phyloP scores from a whole-genome alignment of 2,329 filamentous ascomycete genomes.

The Hypoxylon sp. region DNA sequence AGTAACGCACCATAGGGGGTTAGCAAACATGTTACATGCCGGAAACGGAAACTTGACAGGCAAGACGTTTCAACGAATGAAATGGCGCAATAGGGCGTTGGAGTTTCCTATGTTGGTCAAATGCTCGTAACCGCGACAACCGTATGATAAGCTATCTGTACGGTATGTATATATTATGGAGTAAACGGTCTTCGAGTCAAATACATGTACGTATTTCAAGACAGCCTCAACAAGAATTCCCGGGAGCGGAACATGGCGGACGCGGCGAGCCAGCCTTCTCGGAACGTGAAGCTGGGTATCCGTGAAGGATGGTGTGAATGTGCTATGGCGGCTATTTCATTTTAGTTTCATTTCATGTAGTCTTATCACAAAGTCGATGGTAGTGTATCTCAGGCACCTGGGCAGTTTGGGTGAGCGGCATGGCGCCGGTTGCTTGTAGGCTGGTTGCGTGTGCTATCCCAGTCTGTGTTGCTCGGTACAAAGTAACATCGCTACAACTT shows the following conservation, averaged over 20 bases:
- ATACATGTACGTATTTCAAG: not conserved
- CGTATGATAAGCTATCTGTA: conserved; percentile 7
- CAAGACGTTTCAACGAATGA: conserved; percentile 38
- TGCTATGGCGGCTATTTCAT: conserved; percentile 25
- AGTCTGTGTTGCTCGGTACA: conserved; percentile 34
- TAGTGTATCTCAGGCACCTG: conserved; percentile 20
- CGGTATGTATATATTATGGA: not conserved
- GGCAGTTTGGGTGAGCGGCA: conserved; percentile 30
- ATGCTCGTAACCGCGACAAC: conserved; percentile 24
- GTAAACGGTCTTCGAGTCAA: conserved; percentile 20
- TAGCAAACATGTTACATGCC: conserved; percentile 47
- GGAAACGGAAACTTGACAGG: conserved; percentile 37
- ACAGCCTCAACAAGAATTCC: conserved; percentile 16
- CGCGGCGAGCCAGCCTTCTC: conserved; percentile 31
- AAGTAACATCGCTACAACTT: conserved; percentile 31
- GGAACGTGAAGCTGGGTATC: conserved; percentile 22
- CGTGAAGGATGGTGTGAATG: conserved; percentile 10
- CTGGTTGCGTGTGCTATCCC: conserved; percentile 34
- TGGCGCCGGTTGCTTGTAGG: conserved; percentile 37
- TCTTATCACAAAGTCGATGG: conserved; percentile 17
- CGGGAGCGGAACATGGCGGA: conserved; percentile 28
- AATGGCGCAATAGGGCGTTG: conserved; percentile 16
- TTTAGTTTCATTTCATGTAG: conserved; percentile 18
- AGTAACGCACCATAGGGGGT: conserved; percentile 35
- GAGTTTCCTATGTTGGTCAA: conserved; percentile 44